Evolutionary conservation across 352 stramenopile species (phyloP), one percentile per base, ranked within the genome.

Genomic region (Globisporangium perplexum): DNA sequence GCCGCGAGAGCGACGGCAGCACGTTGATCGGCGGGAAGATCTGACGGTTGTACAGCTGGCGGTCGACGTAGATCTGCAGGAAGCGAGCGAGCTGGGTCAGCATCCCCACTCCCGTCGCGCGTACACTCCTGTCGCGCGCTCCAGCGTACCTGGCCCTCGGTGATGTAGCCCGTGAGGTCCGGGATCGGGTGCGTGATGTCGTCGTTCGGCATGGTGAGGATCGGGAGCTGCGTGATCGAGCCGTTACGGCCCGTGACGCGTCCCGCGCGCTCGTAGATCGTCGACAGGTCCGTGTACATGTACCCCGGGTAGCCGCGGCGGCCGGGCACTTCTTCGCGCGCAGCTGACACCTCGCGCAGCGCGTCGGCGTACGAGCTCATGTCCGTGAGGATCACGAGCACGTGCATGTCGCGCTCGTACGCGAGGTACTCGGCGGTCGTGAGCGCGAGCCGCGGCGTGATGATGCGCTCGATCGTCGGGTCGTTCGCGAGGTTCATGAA

Each of bases 151-250:
- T 99, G 97, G 60, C 96, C 97, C 71, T 99, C 97, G 31, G 97
- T 99, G 77, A 99, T 99, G 77, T 99, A 99, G 36, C 97, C 97
- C 57, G 97, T 99, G 55, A 99, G 81, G 93, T 99, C 97, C 59
- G 97, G 97, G 86, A 99, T 99, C 57, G 97, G 97, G 70, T 99
- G 97, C 45, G 97, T 99, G 79, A 99, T 99, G 86, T 99, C 97
- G 74, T 99, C 96, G 86, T 99, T 99, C 59, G 97, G 97, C 96
- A 99, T 99, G 45, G 97, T 99, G 68, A 99, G 75, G 75, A 99
- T 99, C 55, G 97, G 97, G 53, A 99, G 81, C 79, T 99, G 96
- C 47, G 97, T 99, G 71, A 99, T 99, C 46, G 96, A 99, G 36
- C 97, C 97, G 65, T 99, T 99, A 57, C 96, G 91, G 55, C 97